Percentiles rank a stretch among this genome's conserved stretches.
These are phyloP conservation scores for Rubia peregrina DNA, from an alignment of 305 asterid genomes.

Conservation along the genomic window DNA sequence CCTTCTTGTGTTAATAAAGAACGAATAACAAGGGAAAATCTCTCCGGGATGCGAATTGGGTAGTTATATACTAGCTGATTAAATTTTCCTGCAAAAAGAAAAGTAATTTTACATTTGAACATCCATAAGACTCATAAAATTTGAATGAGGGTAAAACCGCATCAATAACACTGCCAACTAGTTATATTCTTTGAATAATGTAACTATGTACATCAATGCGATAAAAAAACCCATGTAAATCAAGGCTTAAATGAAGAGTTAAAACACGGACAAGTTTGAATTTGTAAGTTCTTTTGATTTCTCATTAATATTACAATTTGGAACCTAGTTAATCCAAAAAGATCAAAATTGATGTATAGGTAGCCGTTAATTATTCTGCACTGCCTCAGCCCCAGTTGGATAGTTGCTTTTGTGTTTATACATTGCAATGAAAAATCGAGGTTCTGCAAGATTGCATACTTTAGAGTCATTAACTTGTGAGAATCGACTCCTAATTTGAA, in stretches of 20 bases:
- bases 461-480: not conserved
- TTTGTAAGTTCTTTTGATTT: not conserved
- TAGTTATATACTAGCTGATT: slow-evolving; percentile 92
- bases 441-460: not conserved
- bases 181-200: not conserved
- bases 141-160: not conserved
- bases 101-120: not conserved
- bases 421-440: not conserved
- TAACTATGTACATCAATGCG: not conserved
- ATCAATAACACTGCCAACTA: not conserved
- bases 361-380: not conserved
- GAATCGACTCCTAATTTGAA: not conserved
- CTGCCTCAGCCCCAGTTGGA: not conserved
- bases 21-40: slow-evolving; percentile 97
- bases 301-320: not conserved
- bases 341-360: not conserved
- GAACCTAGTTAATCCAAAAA: not conserved
- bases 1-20: slow-evolving; percentile 98
- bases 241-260: slow-evolving; percentile 4
- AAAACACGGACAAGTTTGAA: not conserved
- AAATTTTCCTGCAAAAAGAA: slow-evolving; percentile 64
- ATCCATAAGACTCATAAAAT: not conserved
- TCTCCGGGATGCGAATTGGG: slow-evolving; percentile 96
- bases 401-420: not conserved
- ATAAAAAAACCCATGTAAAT: not conserved